Percentiles rank a stretch among this genome's conserved stretches.
Conservation (phyloP, 140 eudicot species). For the Senecio squalidus region DNA sequence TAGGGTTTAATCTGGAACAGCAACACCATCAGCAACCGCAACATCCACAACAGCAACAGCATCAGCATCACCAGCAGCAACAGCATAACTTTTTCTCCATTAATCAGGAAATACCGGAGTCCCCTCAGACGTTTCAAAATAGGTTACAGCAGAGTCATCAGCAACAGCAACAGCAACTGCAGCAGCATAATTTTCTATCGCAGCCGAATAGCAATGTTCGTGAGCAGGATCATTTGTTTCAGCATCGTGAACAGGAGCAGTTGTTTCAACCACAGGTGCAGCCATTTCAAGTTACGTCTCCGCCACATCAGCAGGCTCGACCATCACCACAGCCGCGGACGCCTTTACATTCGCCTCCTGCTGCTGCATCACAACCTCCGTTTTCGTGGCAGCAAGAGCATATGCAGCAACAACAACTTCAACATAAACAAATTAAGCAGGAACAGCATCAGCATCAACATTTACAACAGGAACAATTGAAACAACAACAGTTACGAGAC, state of each 20-base stretch:
- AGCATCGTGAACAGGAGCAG: slow-evolving; percentile 19
- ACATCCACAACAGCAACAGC: slow-evolving; percentile 22
- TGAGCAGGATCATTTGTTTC: slow-evolving; percentile 25
- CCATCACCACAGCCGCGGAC: slow-evolving; percentile 23
- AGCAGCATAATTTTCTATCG: slow-evolving; percentile 21
- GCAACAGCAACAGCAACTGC: slow-evolving; percentile 24
- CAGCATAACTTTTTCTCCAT: slow-evolving; percentile 27
- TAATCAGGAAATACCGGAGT: slow-evolving; percentile 17
- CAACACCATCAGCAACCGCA: slow-evolving; percentile 15
- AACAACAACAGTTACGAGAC: slow-evolving; percentile 13
- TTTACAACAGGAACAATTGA: background rate
- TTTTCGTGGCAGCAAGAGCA: slow-evolving; percentile 13
- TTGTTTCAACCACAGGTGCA: slow-evolving; percentile 25
- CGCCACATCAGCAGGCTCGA: slow-evolving; percentile 22
- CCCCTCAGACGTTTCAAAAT: slow-evolving; percentile 16
- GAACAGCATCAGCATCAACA: slow-evolving; percentile 12
- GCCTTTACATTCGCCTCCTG: slow-evolving; percentile 7
- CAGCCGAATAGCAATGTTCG: slow-evolving; percentile 16
- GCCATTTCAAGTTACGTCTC: slow-evolving; percentile 13
- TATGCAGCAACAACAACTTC: slow-evolving; percentile 1
- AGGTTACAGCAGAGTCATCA: slow-evolving; percentile 20
- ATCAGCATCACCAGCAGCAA: slow-evolving; percentile 20
- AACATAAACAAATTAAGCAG: slow-evolving; percentile 6
- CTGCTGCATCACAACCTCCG: slow-evolving; percentile 8
- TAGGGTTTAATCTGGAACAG: slow-evolving; percentile 34